Conservation (phyloP, 208 protist species). For the Leishmania turanica region DNA sequence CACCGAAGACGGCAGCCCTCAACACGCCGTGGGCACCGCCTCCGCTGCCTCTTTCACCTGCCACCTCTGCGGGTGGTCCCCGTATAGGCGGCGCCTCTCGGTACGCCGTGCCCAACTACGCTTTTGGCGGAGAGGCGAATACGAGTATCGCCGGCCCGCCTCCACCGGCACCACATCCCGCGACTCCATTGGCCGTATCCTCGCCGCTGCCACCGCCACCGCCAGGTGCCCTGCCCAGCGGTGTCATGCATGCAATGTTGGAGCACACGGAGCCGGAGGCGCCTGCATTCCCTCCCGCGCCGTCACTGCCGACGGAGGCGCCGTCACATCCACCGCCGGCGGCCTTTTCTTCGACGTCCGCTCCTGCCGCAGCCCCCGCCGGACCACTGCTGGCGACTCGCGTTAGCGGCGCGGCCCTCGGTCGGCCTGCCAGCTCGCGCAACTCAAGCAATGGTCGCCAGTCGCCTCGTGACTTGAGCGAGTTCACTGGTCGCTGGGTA, state of each 20-base stretch:
- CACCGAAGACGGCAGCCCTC: constrained; percentile 11
- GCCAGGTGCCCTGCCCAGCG: background rate
- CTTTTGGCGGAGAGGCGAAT: background rate
- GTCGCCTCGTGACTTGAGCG: background rate
- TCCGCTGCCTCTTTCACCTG: constrained; percentile 1
- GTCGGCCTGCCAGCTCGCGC: constrained; percentile 13
- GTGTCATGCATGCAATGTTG: background rate
- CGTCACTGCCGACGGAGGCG: background rate
- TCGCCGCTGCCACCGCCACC: background rate
- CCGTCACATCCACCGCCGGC: background rate
- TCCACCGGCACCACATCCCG: background rate
- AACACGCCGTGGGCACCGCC: constrained; percentile 2
- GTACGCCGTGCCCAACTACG: constrained; percentile 20
- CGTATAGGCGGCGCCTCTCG: background rate
- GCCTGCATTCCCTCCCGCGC: background rate
- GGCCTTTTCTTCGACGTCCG: background rate
- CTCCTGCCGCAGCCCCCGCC: background rate
- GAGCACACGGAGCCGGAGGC: background rate
- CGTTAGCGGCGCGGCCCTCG: constrained; percentile 12
- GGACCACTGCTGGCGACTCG: constrained; percentile 19
- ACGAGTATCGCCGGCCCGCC: background rate
- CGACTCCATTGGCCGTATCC: background rate
- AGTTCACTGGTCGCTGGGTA: background rate
- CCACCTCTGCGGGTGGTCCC: too few species aligned
- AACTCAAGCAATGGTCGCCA: constrained; percentile 24